Evolutionary conservation across 2,329 filamentous ascomycete genomes (phyloP).

Genomic region (Cordyceps cicadae): DNA sequence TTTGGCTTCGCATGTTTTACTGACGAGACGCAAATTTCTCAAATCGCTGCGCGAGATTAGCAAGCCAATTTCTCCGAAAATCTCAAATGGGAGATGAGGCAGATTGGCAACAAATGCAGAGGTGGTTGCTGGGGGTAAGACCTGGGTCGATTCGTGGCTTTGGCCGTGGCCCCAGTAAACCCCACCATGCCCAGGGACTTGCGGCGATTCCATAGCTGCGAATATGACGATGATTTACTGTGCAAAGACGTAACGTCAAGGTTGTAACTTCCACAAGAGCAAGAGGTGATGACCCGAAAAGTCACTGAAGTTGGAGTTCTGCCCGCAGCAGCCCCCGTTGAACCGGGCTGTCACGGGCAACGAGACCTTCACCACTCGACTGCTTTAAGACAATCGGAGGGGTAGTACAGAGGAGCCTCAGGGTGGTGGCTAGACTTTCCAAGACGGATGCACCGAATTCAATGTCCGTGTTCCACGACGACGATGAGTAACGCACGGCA

Average conservation of each 20-base stretch:
- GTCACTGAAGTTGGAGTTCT: neutral
- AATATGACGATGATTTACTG: too few relatives aligned
- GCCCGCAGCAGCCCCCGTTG: neutral
- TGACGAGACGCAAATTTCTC: slow-evolving; percentile 53
- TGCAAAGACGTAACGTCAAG: too few relatives aligned
- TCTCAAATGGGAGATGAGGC: slow-evolving; percentile 42
- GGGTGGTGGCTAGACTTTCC: neutral
- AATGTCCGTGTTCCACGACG: neutral
- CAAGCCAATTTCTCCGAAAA: slow-evolving; percentile 49
- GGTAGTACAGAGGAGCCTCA: neutral
- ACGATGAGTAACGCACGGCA: neutral
- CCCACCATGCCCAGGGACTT: too few relatives aligned
- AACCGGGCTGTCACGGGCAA: neutral
- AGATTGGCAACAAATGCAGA: neutral
- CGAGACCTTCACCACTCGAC: neutral
- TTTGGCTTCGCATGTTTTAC: slow-evolving; percentile 46
- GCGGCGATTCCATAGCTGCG: too few relatives aligned
- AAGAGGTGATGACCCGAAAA: too few relatives aligned
- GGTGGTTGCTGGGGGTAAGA: too few relatives aligned
- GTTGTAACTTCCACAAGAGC: too few relatives aligned
- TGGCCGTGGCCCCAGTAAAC: too few relatives aligned
- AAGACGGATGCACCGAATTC: neutral
- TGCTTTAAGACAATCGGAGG: neutral
- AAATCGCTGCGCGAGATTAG: slow-evolving; percentile 51
- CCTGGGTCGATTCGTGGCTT: too few relatives aligned